Base-by-base conservation (phyloP, 2,329 filamentous ascomycete species). In the Fusarium mundagurra region DNA sequence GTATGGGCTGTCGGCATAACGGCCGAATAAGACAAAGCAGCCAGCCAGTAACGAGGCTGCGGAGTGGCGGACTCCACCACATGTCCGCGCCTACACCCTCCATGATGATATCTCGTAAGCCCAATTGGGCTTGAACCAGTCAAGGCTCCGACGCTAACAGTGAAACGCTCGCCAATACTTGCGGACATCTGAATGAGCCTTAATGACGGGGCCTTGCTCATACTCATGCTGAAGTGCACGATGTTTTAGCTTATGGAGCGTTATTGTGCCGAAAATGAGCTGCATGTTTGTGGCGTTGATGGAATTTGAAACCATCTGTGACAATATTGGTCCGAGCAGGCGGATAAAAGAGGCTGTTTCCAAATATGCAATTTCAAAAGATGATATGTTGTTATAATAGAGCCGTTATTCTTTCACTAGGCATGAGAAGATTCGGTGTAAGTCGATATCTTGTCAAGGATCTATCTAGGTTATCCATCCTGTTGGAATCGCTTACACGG, bases 31-130 rank as follows among this genome's bases (percentile, higher is more conserved):
- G 31, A 54, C 47, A 45, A 47, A n/a, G 27, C 12, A 24, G 18
- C 20, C 39, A 48, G 16, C 67, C 54, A 65, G 63, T 71, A n/a
- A 63, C 57, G 47, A 50, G 27, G 34, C 55, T 66, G 76, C 73
- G 71, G 71, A 71, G 65, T 73, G 63, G 61, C 65, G 69, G 75
- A 76, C 67, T 76, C 73, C 73, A 78, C 75, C 57, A 53, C 31
- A 72, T 69, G 75, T 78, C 76, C 76, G 75, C 75, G 36, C 51
- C 39, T 50, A 62, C 61, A 68, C 59, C 64, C 63, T 67, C 65
- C 51, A 53, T 61, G 20, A 60, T 34, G 51, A 27, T 55, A 75
- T 77, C 69, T 77, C 69, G 75, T 78, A 73, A 78, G 76, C 76
- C 54, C 58, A 71, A 72, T 57, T 65, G 65, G 69, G 72, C 76